phyloP scores from a whole-genome alignment of 768 basidiomycete genomes.

The Boletus fagicola region DNA sequence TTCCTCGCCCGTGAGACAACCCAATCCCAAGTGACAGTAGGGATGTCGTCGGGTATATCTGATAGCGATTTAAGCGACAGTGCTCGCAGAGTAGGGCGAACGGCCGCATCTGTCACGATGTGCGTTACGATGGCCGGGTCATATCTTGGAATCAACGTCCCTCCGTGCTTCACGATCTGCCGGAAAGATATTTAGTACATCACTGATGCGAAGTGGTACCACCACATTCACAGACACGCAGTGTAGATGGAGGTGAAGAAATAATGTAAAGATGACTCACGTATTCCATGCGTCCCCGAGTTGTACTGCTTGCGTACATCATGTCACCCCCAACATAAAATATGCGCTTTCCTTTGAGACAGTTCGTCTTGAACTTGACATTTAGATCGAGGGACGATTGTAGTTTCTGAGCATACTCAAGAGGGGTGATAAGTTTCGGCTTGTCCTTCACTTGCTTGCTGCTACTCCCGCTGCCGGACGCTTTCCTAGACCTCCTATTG shows the following conservation, averaged over 20 bases:
- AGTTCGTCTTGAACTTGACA: slow-evolving; percentile 26
- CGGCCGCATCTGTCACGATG: slow-evolving; percentile 52
- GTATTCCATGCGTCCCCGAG: slow-evolving; percentile 56
- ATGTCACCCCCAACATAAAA: slow-evolving; percentile 62
- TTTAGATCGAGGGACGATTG: slow-evolving; percentile 31
- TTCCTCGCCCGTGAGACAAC: slow-evolving; percentile 36
- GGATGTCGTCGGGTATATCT: slow-evolving; percentile 64
- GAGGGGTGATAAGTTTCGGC: slow-evolving; percentile 43
- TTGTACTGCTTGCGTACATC: slow-evolving; percentile 47
- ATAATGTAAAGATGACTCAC: slow-evolving; percentile 40
- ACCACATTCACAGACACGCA: too few species aligned
- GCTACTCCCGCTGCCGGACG: slow-evolving; percentile 2
- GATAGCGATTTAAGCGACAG: slow-evolving; percentile 49
- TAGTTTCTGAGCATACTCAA: slow-evolving; percentile 53
- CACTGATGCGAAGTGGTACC: background rate
- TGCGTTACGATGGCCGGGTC: slow-evolving; percentile 60
- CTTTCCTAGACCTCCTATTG: slow-evolving; percentile 9
- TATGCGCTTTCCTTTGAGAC: slow-evolving; percentile 53
- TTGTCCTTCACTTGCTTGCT: slow-evolving; percentile 41
- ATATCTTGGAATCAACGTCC: slow-evolving; percentile 55
- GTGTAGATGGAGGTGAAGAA: background rate
- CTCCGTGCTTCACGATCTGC: slow-evolving; percentile 66
- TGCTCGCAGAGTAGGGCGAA: slow-evolving; percentile 31
- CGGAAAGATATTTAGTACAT: slow-evolving; percentile 1
- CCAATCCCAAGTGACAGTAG: slow-evolving; percentile 66